phyloP scores from a whole-genome alignment of 805 yeast genomes.

The Metschnikowia borealis region DNA sequence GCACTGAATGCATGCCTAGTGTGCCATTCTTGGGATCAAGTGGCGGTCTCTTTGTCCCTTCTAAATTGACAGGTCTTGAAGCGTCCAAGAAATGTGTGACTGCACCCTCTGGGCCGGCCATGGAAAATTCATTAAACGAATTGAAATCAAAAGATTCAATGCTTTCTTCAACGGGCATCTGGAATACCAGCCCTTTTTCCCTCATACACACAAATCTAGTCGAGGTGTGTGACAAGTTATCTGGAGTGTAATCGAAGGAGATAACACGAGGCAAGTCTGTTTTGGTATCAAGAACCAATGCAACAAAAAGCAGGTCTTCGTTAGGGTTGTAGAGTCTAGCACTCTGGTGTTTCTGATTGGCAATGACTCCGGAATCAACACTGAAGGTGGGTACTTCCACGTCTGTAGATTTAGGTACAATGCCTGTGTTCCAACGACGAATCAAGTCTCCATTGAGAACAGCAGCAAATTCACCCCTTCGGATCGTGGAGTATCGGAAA shows the following conservation, averaged over 20 bases:
- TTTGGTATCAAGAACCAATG: conserved; percentile 68
- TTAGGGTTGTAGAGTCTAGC: conserved; percentile 34
- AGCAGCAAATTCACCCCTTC: conserved; percentile 72
- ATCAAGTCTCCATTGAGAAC: conserved; percentile 73
- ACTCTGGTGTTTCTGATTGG: conserved; percentile 34
- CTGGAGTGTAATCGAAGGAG: conserved; percentile 79
- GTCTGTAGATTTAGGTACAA: conserved; percentile 34
- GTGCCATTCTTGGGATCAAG: background rate
- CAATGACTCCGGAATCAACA: conserved; percentile 5
- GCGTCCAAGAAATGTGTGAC: conserved; percentile 41
- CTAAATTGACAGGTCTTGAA: background rate
- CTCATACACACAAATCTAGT: conserved; percentile 81
- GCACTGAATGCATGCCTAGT: background rate
- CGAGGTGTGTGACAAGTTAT: conserved; percentile 43
- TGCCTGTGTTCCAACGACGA: conserved; percentile 76
- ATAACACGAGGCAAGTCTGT: conserved; percentile 79
- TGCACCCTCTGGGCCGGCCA: conserved; percentile 58
- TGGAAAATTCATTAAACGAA: conserved; percentile 61
- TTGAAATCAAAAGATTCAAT: conserved; percentile 61
- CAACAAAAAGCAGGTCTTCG: conserved; percentile 64
- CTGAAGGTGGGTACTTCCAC: conserved; percentile 12
- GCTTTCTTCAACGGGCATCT: conserved; percentile 70
- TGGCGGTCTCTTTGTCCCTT: background rate
- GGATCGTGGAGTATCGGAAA: conserved; percentile 61
- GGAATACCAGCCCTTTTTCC: conserved; percentile 82